These are phyloP conservation scores for Hypholoma fasciculare DNA, from an alignment of 768 basidiomycete genomes.

Conservation along the genomic window DNA sequence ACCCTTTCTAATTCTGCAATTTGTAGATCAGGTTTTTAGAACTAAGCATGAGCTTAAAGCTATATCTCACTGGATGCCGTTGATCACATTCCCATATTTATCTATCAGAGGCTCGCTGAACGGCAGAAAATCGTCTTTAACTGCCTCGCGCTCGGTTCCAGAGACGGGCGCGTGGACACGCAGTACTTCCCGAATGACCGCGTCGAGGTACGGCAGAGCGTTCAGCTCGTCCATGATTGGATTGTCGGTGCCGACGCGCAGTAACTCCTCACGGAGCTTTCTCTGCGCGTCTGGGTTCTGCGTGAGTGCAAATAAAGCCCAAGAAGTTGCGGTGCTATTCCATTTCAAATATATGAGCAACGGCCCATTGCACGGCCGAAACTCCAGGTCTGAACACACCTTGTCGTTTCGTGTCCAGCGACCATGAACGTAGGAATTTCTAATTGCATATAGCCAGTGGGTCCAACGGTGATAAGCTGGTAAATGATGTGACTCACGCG, in stretches of 20 bases:
- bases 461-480: too few relatives aligned
- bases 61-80: conserved; percentile 29
- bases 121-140: conserved; percentile 54
- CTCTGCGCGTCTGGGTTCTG: conserved; percentile 48
- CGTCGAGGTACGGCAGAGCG: conserved; percentile 67
- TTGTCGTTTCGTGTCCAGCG: conserved; percentile 62
- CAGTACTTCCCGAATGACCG: conserved; percentile 59
- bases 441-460: conserved; percentile 13
- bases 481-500: conserved; percentile 34
- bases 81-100: conserved; percentile 35
- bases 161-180: conserved; percentile 56
- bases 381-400: conserved; percentile 23
- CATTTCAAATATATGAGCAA: too few relatives aligned
- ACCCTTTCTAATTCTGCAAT: conserved; percentile 30
- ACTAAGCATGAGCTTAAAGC: conserved; percentile 25
- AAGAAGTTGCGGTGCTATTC: conserved; percentile 45
- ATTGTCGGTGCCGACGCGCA: conserved; percentile 48
- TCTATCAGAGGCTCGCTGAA: conserved; percentile 46
- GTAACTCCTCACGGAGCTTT: conserved; percentile 59
- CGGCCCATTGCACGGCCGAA: too few relatives aligned
- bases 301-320: conserved; percentile 60
- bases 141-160: conserved; percentile 40
- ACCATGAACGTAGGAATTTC: conserved; percentile 64
- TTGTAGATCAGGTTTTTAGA: too few relatives aligned
- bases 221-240: conserved; percentile 73